Conservation (phyloP, 2,329 filamentous ascomycete genomes). For the Apiospora rasikravindrae region DNA sequence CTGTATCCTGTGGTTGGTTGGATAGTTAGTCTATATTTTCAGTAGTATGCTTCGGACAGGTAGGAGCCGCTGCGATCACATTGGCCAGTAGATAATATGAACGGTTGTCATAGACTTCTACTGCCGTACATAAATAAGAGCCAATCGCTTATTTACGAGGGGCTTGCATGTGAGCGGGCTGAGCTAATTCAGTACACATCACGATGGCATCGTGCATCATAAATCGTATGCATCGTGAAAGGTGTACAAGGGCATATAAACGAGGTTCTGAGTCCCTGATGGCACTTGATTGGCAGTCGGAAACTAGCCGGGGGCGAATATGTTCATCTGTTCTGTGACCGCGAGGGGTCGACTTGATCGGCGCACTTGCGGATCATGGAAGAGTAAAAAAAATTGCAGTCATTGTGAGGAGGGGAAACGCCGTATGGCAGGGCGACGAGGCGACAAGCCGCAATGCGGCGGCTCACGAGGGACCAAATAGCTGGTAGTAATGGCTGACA, state of each 20-base stretch:
- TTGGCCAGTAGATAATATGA: neutral
- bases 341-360: neutral
- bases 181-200: neutral
- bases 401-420: neutral
- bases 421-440: neutral
- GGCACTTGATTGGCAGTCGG: neutral
- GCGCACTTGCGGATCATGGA: conserved; percentile 11
- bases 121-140: neutral
- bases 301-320: neutral
- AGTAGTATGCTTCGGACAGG: neutral
- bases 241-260: neutral
- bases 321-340: neutral
- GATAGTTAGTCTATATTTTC: conserved; percentile 23
- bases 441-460: conserved; percentile 8
- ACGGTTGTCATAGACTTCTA: neutral
- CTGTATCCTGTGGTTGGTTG: conserved; percentile 50
- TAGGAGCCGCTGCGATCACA: neutral
- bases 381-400: neutral
- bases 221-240: neutral
- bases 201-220: neutral
- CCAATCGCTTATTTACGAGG: neutral
- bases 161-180: neutral
- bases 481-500: conserved; percentile 2
- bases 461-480: conserved; percentile 1
- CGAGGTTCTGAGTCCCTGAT: neutral